phyloP scores from a whole-genome alignment of 768 basidiomycete species.

The Suillus discolor region DNA sequence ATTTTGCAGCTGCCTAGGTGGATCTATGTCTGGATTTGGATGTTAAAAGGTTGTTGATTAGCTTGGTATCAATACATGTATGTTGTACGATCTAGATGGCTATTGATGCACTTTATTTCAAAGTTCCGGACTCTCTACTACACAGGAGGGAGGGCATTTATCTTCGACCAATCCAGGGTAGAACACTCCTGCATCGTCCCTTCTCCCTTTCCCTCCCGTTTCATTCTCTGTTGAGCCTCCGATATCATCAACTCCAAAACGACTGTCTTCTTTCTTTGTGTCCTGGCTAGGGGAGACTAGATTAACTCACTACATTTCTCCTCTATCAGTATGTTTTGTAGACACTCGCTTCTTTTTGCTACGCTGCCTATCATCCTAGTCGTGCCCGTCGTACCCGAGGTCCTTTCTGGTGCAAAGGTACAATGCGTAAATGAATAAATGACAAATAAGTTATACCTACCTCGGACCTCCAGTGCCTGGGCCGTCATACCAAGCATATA shows the following conservation, averaged over 20 bases:
- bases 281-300: neutral
- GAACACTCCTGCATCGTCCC: neutral
- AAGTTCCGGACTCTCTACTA: no score
- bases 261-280: no score
- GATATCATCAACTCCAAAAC: neutral
- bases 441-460: neutral
- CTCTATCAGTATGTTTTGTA: neutral
- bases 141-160: no score
- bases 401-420: neutral
- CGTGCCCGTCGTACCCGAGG: neutral
- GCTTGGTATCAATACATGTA: neutral
- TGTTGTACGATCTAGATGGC: no score
- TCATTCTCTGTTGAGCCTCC: neutral
- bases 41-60: neutral
- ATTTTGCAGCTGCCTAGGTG: slow-evolving; percentile 29
- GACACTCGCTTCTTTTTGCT: neutral
- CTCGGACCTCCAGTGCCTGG: neutral
- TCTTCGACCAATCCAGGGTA: no score
- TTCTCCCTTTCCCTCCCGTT: neutral
- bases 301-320: neutral
- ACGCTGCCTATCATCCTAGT: neutral
- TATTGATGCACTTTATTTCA: no score
- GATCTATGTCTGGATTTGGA: neutral
- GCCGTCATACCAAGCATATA: neutral
- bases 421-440: neutral